Base-by-base conservation (phyloP, 73 alveolate species). In the Tetrahymena borealis region DNA sequence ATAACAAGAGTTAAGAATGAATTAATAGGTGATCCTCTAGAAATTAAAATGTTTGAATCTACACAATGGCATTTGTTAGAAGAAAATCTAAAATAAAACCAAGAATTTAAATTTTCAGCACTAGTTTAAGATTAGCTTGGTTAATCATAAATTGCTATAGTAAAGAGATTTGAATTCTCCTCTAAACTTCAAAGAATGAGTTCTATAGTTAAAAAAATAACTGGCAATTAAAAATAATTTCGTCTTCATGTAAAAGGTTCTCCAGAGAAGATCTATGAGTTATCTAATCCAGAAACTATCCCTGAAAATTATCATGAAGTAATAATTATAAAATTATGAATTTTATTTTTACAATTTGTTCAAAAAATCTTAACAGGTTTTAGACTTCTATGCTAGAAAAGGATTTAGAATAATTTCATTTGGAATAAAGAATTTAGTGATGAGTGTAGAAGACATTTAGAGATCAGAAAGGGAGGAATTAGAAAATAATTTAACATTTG, bases 21-120 rank as follows among this genome's bases (percentile, higher is more conserved):
- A 91, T 78, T 97, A 31, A 91, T 96, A 2, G 99, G 99, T 15
- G 99, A 98, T 91, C 98, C 99, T 32, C 96, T 97, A 13, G 99
- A 98, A 92, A 96, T 97, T 7, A 96, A 97, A 90, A 98, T 98
- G 99, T 98, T 98, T 91, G 97, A 97, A 92, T 96, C 98, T 4
- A 97, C 99, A 16, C 96, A 96, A 18, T 98, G 99, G 99, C n/a
- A 10, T 0, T 35, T 60, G 11, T 18, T 20, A 60, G 85, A 60
- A 60, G 85, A 92, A 15, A 96, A 93, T 60, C 28, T 98, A 0
- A 90, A 96, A 42, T 85, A 94, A 91, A n/a, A 95, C 94, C 90
- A 96, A 43, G 94, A 91, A 12, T 92, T 78, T 28, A 60, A 60
- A 60, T 24, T 60, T 4, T 20, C n/a, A 60, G 85, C 85, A 24